phyloP scores from a whole-genome alignment of 2,329 filamentous ascomycete species.

The Whalleya microplaca region DNA sequence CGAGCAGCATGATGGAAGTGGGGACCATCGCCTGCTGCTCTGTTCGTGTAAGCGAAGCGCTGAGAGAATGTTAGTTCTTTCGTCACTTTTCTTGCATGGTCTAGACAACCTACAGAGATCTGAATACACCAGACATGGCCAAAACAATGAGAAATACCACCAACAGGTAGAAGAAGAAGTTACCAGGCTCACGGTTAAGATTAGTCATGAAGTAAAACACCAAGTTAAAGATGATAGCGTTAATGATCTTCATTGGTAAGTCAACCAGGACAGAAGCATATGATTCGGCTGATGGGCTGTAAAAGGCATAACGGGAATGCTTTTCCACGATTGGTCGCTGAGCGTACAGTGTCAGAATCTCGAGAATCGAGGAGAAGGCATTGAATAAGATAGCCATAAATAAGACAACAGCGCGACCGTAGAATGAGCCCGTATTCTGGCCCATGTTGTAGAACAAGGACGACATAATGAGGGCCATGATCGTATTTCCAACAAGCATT shows the following conservation, averaged over 20 bases:
- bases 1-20: constrained; percentile 64
- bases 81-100: too few relatives aligned
- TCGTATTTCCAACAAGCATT: constrained; percentile 70
- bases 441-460: constrained; percentile 81
- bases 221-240: constrained; percentile 76
- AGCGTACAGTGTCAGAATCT: constrained; percentile 82
- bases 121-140: constrained; percentile 73
- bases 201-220: constrained; percentile 87
- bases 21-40: constrained; percentile 66
- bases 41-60: too few relatives aligned
- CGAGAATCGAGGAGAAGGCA: constrained; percentile 86
- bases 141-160: constrained; percentile 74
- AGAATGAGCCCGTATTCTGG: constrained; percentile 75
- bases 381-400: too few relatives aligned
- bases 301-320: constrained; percentile 82
- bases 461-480: constrained; percentile 77
- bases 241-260: constrained; percentile 79
- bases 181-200: constrained; percentile 70
- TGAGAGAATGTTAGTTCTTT: too few relatives aligned
- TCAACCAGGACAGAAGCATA: constrained; percentile 85
- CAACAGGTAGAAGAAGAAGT: constrained; percentile 86
- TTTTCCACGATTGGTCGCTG: constrained; percentile 94
- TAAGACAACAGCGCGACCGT: constrained; percentile 77
- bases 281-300: constrained; percentile 87
- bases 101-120: too few relatives aligned